A percentile compares a stretch with the other conserved stretches of the same genome.
Conservation (phyloP, 2,329 filamentous ascomycete genomes). For the Aspergillus sp. region DNA sequence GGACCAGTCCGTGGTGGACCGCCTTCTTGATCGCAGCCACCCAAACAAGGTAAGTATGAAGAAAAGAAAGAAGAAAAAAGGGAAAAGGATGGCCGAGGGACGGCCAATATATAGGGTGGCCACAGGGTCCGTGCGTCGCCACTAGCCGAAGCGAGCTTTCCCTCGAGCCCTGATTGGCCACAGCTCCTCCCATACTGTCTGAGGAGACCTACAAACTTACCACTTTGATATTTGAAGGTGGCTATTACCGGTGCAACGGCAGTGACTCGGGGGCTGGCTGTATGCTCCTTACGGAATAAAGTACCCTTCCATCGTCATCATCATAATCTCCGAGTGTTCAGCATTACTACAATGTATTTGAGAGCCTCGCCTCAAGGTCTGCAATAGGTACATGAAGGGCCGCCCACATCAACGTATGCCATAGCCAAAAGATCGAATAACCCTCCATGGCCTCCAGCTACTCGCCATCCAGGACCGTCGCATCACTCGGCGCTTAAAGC, state of each 20-base stretch:
- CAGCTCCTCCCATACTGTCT: too few species aligned
- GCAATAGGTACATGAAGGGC: conserved; percentile 6
- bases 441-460: background rate
- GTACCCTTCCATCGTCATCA: background rate
- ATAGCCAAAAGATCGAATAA: background rate
- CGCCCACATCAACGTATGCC: background rate
- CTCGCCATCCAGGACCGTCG: conserved; percentile 8
- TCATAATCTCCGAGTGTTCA: background rate
- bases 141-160: conserved; percentile 1
- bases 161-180: background rate
- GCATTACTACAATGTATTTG: background rate
- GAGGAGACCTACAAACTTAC: too few species aligned
- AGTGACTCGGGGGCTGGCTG: background rate
- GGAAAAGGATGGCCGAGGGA: background rate
- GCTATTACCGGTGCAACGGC: too few species aligned
- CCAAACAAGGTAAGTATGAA: conserved; percentile 54
- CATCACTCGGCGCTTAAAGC: conserved; percentile 56
- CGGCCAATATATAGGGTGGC: background rate
- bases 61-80: conserved; percentile 40
- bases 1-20: conserved; percentile 46
- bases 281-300: background rate
- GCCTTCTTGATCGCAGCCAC: conserved; percentile 47
- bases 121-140: background rate
- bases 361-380: background rate
- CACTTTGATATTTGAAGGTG: too few species aligned